phyloP scores from a whole-genome alignment of 495 filamentous ascomycete genomes.

The Platismatia glauca region DNA sequence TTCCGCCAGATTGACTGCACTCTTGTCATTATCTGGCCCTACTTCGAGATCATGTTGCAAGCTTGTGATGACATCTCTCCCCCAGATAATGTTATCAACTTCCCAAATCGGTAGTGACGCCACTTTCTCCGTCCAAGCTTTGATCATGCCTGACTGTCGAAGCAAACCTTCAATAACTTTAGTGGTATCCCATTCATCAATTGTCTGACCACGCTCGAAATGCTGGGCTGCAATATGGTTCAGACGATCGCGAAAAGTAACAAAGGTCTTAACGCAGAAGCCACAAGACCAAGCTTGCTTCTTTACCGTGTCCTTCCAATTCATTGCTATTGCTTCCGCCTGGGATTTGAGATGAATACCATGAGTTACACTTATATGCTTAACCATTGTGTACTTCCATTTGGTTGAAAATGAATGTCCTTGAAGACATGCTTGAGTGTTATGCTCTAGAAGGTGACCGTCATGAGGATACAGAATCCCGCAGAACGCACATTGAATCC shows the following conservation, averaged over 20 bases:
- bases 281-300: slow-evolving; percentile 10
- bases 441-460: not conserved
- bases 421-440: not conserved
- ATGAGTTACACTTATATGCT: not conserved
- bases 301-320: not conserved
- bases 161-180: slow-evolving; percentile 5
- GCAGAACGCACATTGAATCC: not conserved
- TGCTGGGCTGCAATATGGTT: slow-evolving; percentile 8
- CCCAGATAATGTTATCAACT: not conserved
- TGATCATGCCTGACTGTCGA: not conserved
- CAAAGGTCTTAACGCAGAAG: not conserved
- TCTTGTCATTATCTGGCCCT: not conserved
- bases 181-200: slow-evolving; percentile 1
- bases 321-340: not conserved
- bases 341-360: not conserved
- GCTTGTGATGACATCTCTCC: not conserved
- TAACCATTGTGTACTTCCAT: not conserved
- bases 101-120: not conserved
- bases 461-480: not conserved
- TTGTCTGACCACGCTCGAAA: not conserved
- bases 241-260: not conserved
- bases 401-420: not conserved
- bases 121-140: not conserved
- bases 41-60: slow-evolving; percentile 2
- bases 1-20: not conserved